Evolutionary conservation across 306 rosid genomes (phyloP), one percentile per base, ranked within the genome.

Genomic region (Dicorynia guianensis): DNA sequence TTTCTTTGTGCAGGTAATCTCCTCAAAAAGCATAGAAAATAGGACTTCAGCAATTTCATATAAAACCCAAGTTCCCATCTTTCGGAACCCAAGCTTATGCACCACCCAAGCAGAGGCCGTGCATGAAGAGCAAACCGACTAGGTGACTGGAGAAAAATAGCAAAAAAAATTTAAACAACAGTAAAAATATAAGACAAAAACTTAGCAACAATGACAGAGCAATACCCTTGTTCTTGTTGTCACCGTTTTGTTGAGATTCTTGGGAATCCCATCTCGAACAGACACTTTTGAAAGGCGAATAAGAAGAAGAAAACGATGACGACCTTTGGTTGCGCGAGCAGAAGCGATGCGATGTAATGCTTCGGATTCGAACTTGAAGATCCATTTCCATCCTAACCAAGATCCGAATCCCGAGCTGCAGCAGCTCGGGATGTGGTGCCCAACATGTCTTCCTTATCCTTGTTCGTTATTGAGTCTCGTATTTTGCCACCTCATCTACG

Each of bases 231-330:
- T 67, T 60, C 20, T 81, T 74, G 43, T 71, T 55, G 35, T 85
- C 82, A 34, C 67, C 89, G 42, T 84, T 80, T 39, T 47, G 59
- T 56, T 33, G 82, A 58, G 92, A 85, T 63, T 89, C 84, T 49
- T 42, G 72, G 35, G 63, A 85, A 62, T 76, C 84, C 78, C 87
- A 82, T 60, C 61, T 80, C 42, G 93, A 91, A 15, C 86, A 89
- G 67, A 88, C 3, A 57, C 77, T 56, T 44, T 40, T 78, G 60
- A 47, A 47, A 36, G 89, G 54, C 55, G 79, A 74, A 64, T 47
- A 49, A 10, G 86, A 69, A 25, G 82, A 81, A 19, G 79, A 77
- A 5, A 63, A 69, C 0, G 81, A 57, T 0, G 81, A 63, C 0
- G 76, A 54, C 58, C 71, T 83, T 40, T 60, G 65, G 50, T 20